phyloP scores from a whole-genome alignment of 2,329 filamentous ascomycete species.

The Pezicula rhizophila region DNA sequence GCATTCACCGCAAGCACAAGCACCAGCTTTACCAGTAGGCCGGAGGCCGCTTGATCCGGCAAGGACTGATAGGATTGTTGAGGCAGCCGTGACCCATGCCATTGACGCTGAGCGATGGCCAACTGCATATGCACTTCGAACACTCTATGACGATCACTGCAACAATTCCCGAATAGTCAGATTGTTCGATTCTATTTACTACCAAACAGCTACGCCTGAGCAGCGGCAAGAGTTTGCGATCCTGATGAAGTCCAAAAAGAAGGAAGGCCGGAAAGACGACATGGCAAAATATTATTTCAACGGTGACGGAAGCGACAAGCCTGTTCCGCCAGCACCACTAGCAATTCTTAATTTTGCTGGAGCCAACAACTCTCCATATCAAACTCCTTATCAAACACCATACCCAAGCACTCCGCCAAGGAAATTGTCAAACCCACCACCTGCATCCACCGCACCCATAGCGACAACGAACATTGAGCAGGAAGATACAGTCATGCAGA shows the following conservation, averaged over 20 bases:
- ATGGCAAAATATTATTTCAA: constrained; percentile 47
- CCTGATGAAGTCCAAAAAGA: constrained; percentile 48
- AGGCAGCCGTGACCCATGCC: constrained; percentile 52
- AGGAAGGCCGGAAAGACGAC: constrained; percentile 48
- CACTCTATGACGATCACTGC: constrained; percentile 53
- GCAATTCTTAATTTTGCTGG: constrained; percentile 4
- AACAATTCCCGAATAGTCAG: constrained; percentile 45
- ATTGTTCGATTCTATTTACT: constrained; percentile 53
- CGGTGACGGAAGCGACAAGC: constrained; percentile 23
- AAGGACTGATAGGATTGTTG: constrained; percentile 45
- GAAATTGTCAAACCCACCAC: background rate
- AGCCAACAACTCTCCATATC: background rate
- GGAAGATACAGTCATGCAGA: background rate
- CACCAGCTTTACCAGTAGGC: constrained; percentile 6
- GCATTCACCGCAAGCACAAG: background rate
- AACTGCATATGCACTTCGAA: constrained; percentile 55
- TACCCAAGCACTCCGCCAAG: constrained; percentile 10
- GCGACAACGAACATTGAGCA: background rate
- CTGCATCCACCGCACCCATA: background rate
- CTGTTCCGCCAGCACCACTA: constrained; percentile 11
- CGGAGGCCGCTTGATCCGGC: constrained; percentile 16
- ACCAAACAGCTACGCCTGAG: constrained; percentile 48
- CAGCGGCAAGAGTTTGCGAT: constrained; percentile 45
- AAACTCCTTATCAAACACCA: constrained; percentile 14
- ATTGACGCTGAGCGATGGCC: constrained; percentile 51